These are phyloP conservation scores for Cyphellophora attinorum DNA, from an alignment of 2,329 filamentous ascomycete genomes.

Conservation along the genomic window DNA sequence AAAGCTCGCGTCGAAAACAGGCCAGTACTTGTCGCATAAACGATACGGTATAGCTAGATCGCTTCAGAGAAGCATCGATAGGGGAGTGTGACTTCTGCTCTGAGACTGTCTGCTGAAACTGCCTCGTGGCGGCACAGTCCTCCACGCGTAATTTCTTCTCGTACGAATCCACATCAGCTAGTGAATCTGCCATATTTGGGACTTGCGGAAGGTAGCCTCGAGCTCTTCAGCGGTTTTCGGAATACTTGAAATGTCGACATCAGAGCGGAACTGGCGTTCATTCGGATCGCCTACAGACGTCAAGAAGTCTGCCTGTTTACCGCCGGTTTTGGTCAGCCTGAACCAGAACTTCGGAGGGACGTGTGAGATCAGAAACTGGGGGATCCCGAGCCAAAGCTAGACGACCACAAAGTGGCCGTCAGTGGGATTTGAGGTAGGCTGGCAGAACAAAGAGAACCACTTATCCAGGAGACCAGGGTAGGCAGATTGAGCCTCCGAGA, in stretches of 20 bases:
- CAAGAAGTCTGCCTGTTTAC: conserved; percentile 70
- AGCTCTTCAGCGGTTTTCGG: conserved; percentile 63
- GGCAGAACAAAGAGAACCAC: too few relatives aligned
- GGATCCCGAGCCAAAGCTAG: too few relatives aligned
- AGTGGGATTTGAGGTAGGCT: too few relatives aligned
- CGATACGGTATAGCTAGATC: conserved; percentile 67
- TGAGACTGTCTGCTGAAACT: conserved; percentile 57
- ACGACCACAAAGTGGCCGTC: too few relatives aligned
- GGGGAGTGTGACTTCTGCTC: conserved; percentile 60
- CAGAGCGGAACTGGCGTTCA: conserved; percentile 58
- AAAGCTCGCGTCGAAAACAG: conserved; percentile 61
- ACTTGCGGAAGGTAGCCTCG: conserved; percentile 56
- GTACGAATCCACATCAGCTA: conserved; percentile 53
- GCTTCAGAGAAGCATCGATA: conserved; percentile 36
- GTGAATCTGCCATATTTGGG: conserved; percentile 49
- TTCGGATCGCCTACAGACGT: conserved; percentile 66
- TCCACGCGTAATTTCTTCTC: conserved; percentile 48
- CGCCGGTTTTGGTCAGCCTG: too few relatives aligned
- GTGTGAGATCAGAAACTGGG: too few relatives aligned
- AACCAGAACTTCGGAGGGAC: too few relatives aligned
- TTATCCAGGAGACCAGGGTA: too few relatives aligned
- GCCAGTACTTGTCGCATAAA: conserved; percentile 57
- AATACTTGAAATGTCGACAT: conserved; percentile 50
- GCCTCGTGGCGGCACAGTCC: conserved; percentile 50
- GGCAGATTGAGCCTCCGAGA: too few relatives aligned